These are phyloP conservation scores for Allium cepa DNA, from an alignment of 106 monocot genomes.

Conservation along the genomic window DNA sequence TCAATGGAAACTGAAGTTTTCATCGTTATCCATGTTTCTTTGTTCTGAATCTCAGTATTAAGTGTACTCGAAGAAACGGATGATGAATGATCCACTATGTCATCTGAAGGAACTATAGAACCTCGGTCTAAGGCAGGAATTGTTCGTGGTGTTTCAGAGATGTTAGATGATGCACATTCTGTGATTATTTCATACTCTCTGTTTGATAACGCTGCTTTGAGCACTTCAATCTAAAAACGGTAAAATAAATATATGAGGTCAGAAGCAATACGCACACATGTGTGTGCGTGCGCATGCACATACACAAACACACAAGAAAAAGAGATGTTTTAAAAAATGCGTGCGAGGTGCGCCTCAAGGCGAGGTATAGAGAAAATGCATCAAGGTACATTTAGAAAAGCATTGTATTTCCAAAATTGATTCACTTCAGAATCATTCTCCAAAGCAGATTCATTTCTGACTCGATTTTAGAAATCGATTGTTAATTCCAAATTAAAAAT, in stretches of 20 bases:
- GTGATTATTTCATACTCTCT: conserved; percentile 92
- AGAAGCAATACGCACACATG: no score
- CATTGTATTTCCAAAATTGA: no score
- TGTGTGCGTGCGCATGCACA: no score
- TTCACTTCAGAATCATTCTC: no score
- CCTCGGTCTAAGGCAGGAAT: conserved; percentile 47
- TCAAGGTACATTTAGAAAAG: no score
- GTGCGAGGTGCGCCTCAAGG: no score
- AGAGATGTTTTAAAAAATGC: no score
- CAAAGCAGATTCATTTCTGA: no score
- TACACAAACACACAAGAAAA: not conserved
- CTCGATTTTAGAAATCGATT: no score
- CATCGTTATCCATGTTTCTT: conserved; percentile 54
- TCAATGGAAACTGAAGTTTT: conserved; percentile 56
- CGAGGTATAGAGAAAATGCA: no score
- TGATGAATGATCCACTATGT: conserved; percentile 13
- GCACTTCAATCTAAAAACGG: conserved; percentile 45
- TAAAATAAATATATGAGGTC: conserved; percentile 4
- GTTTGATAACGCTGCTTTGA: conserved; percentile 83
- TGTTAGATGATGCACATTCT: conserved; percentile 80
- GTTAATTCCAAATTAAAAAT: no score
- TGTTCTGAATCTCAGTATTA: conserved; percentile 15
- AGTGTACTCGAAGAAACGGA: conserved; percentile 18
- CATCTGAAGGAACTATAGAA: conserved; percentile 16
- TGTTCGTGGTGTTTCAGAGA: conserved; percentile 70